Base-by-base conservation (phyloP, 371 early-diverging fungal species). In the Haplosporangium sp. region DNA sequence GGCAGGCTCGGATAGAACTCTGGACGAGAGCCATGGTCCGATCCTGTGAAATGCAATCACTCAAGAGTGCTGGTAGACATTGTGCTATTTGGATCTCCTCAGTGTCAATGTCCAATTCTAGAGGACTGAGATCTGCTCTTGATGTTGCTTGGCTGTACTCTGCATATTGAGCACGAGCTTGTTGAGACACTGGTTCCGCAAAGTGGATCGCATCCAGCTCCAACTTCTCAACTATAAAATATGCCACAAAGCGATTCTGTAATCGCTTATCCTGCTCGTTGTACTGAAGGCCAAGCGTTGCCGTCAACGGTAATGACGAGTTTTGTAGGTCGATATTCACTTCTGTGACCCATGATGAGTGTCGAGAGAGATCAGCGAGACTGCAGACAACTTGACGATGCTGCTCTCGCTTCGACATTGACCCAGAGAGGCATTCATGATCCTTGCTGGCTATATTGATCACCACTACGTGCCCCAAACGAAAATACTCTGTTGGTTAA, bases 191-290 rank as follows among this genome's bases (percentile, higher is more conserved):
- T 3, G 70, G 67, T 18, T 67, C 76, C 8, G 67, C 62, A 59
- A 76, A 76, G n/a, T 70, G 67, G 6, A 76, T 58, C 10, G 29
- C 70, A 42, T 76, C 76, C 50, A 76, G 29, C 1, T 41, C 41
- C 23, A 70, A 14, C 38, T 37, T 48, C 11, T 63, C 67, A 21
- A 76, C 63, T 14, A 47, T 20, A 55, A 76, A 76, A 20, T 66
- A 66, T 14, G 59, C 63, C 5, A 48, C 23, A 36, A 43, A 20
- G 10, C 37, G 37, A 0, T 11, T 48, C n/a, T 21, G 14, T 42
- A 43, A 36, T 21, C 45, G 57, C 10, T 6, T 45, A 0, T 59
- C 46, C 36, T 8, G 16, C 21, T 59, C 60, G 20, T 21, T 38
- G 14, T 23, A 59, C 29, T 55, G 66, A 23, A 50, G 62, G 18